Evolutionary conservation across 495 filamentous ascomycete genomes (phyloP).

Genomic region (Daldinia bambusicola): DNA sequence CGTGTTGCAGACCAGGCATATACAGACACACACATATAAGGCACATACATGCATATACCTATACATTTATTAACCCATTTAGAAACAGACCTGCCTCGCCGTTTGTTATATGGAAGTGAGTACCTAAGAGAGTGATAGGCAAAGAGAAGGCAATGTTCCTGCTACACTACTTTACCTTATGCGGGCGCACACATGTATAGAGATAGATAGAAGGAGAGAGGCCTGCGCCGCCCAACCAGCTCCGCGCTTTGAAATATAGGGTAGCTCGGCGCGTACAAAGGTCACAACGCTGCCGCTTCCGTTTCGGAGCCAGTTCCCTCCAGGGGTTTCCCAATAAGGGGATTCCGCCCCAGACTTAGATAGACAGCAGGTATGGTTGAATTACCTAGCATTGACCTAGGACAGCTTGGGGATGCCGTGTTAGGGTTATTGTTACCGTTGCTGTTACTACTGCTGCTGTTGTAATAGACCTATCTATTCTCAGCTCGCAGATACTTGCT

Average conservation of each 20-base stretch:
- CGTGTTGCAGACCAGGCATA: constrained; percentile 18
- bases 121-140: no score
- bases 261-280: constrained; percentile 5
- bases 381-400: no score
- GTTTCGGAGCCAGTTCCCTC: constrained; percentile 13
- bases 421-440: neutral
- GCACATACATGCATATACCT: no score
- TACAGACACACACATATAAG: constrained; percentile 2
- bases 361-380: no score
- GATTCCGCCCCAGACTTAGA: no score
- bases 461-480: neutral
- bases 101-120: no score
- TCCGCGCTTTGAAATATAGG: neutral
- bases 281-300: constrained; percentile 1
- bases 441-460: no score
- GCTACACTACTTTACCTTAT: constrained; percentile 34
- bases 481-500: constrained; percentile 34
- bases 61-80: constrained; percentile 21
- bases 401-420: neutral
- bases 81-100: neutral
- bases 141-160: no score
- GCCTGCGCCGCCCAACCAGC: neutral
- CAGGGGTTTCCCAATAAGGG: constrained; percentile 1
- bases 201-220: no score
- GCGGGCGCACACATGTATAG: constrained; percentile 4